A percentile compares a stretch with the other conserved stretches of the same genome.
Evolutionary conservation across 148 eudicot species (phyloP).

Genomic region (Oxyria digyna): DNA sequence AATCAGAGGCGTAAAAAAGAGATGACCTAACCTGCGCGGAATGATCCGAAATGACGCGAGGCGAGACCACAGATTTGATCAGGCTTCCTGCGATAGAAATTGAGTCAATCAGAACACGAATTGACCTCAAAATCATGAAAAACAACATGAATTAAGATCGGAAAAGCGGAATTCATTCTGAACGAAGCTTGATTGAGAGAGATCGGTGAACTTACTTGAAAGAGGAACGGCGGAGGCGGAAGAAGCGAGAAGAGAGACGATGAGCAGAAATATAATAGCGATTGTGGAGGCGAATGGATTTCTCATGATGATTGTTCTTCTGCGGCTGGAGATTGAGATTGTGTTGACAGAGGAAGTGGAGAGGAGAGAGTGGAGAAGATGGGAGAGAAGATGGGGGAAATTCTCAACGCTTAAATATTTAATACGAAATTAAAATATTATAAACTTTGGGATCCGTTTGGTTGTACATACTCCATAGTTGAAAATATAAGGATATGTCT

Average conservation of each 20-base stretch:
- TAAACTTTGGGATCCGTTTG: background rate
- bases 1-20: background rate
- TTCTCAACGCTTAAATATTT: background rate
- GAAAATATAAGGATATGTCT: too few species aligned
- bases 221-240: background rate
- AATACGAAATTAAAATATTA: background rate
- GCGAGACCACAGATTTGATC: background rate
- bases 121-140: background rate
- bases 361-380: background rate
- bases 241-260: conserved; percentile 2
- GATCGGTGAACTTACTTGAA: background rate
- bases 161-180: background rate
- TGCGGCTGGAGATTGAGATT: background rate
- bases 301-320: background rate
- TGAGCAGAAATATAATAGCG: background rate
- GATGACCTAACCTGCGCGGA: background rate
- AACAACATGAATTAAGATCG: background rate
- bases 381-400: background rate
- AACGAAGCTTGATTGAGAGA: background rate
- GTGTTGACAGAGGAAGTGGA: background rate
- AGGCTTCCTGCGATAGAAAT: background rate
- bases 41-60: background rate
- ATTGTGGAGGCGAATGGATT: background rate
- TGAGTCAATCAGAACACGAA: background rate
- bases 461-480: too few species aligned